Conservation (phyloP, 257 asterid species). For the Ilex aquifolium region DNA sequence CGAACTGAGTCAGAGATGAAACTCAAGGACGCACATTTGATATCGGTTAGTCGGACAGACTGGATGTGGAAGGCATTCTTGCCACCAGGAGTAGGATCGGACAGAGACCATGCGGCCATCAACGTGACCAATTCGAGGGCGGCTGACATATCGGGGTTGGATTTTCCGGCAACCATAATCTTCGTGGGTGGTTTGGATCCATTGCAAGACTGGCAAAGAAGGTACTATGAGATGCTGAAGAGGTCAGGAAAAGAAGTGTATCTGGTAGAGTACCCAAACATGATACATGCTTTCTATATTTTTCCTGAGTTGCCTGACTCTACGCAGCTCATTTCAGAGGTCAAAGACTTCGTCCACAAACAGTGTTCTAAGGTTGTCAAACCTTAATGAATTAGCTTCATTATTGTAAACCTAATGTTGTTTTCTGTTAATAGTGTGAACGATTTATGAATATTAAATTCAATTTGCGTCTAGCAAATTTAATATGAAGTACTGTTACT, state of each 20-base stretch:
- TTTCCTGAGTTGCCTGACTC: conserved; percentile 60
- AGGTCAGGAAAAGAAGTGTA: conserved; percentile 51
- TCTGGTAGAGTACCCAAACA: conserved; percentile 54
- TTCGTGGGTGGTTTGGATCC: conserved; percentile 66
- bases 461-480: no score
- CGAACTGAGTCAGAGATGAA: conserved; percentile 47
- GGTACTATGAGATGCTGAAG: conserved; percentile 61
- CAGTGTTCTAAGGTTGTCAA: conserved; percentile 30
- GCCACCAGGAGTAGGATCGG: conserved; percentile 27
- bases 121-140: conserved; percentile 77
- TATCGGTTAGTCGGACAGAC: conserved; percentile 35
- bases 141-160: conserved; percentile 39
- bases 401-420: no score
- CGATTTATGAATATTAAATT: no score
- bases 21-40: conserved; percentile 30
- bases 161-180: conserved; percentile 63
- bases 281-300: conserved; percentile 64
- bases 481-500: no score
- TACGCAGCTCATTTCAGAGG: conserved; percentile 30
- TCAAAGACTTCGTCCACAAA: conserved; percentile 34
- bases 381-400: neutral
- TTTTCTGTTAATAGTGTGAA: no score
- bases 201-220: conserved; percentile 61
- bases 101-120: conserved; percentile 56
- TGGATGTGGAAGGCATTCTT: conserved; percentile 65